Conservation (phyloP, 257 asterid genomes). For the Oldenlandia corymbosa region DNA sequence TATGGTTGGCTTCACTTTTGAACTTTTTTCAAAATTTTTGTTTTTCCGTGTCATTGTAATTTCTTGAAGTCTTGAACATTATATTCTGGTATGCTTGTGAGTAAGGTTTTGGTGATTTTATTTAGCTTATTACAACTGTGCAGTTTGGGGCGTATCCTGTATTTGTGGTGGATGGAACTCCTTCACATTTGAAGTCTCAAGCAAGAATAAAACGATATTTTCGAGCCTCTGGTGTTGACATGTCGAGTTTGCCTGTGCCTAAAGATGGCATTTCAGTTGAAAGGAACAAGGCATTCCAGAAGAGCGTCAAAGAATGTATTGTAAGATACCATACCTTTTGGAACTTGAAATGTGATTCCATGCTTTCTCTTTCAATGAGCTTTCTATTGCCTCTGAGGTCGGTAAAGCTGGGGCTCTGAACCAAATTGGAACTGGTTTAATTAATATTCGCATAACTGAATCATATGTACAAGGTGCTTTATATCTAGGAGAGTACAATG, state of each 20-base stretch:
- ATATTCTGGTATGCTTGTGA: neutral
- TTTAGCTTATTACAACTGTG: conserved; percentile 12
- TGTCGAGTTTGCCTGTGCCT: conserved; percentile 42
- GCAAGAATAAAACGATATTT: conserved; percentile 68
- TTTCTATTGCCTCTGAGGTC: neutral
- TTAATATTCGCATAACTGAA: too few species aligned
- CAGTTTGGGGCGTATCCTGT: conserved; percentile 97
- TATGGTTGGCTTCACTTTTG: neutral
- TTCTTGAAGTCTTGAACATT: neutral
- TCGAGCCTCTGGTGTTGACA: conserved; percentile 61
- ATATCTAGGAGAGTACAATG: too few species aligned
- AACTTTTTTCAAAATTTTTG: neutral
- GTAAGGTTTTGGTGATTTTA: conserved; percentile 17
- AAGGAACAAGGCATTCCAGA: conserved; percentile 59
- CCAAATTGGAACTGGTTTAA: too few species aligned
- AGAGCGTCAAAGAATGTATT: conserved; percentile 74
- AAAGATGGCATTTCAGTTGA: conserved; percentile 63
- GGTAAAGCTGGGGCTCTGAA: too few species aligned
- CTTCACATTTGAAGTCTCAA: conserved; percentile 82
- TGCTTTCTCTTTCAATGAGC: neutral
- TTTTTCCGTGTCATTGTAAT: neutral
- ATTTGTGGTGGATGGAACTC: conserved; percentile 85
- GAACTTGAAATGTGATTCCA: neutral
- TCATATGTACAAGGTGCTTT: too few species aligned
- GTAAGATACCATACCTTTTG: conserved; percentile 34